Evolutionary conservation across 129 eudicot species (phyloP).

Genomic region (Sambucus nigra): DNA sequence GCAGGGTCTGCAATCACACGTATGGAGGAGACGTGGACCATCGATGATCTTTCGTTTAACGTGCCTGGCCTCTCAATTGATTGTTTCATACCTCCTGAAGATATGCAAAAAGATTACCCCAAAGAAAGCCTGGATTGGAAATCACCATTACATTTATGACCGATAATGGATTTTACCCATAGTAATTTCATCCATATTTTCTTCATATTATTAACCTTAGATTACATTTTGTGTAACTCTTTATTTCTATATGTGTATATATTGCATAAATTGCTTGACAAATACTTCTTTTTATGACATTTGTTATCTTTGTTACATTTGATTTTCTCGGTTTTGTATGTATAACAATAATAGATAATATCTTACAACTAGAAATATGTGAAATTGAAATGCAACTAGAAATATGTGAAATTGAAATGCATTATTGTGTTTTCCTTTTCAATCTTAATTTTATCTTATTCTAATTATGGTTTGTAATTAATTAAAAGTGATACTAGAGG

Average conservation of each 20-base stretch:
- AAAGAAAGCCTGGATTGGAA: constrained; percentile 43
- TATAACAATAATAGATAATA: too few species aligned
- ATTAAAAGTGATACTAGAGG: too few species aligned
- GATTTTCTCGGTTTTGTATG: background rate
- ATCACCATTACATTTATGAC: constrained; percentile 25
- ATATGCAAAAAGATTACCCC: constrained; percentile 44
- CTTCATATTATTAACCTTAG: constrained; percentile 14
- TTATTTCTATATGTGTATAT: constrained; percentile 29
- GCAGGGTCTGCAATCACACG: constrained; percentile 61
- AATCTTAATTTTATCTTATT: too few species aligned
- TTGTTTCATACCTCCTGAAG: constrained; percentile 78
- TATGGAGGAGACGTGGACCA: constrained; percentile 82
- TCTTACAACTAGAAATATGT: background rate
- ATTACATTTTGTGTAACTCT: constrained; percentile 13
- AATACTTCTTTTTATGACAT: background rate
- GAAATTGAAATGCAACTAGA: too few species aligned
- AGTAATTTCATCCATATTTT: constrained; percentile 1
- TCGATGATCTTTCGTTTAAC: constrained; percentile 88
- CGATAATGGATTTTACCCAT: constrained; percentile 5
- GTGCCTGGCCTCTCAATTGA: constrained; percentile 88
- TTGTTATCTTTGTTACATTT: background rate
- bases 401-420: too few species aligned
- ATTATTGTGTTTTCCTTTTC: too few species aligned
- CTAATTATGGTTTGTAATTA: too few species aligned
- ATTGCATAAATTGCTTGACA: constrained; percentile 18